Evolutionary conservation across 176 grass and related monocot species (phyloP).

Genomic region (Zizania latifolia): DNA sequence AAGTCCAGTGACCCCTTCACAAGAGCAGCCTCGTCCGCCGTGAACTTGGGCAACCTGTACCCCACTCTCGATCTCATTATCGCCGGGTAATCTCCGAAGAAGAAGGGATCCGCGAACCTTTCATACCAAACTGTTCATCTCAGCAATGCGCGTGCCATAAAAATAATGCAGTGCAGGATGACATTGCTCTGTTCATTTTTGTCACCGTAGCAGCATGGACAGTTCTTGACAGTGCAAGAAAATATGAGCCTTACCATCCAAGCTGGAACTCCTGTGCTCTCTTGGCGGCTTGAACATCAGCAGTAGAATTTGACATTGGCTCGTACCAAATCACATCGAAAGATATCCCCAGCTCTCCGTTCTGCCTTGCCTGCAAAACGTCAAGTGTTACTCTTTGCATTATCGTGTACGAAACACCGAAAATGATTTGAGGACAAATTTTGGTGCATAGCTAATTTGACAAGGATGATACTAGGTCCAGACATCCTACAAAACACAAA

Average conservation of each 20-base stretch:
- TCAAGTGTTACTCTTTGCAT: not conserved
- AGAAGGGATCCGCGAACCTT: slow-evolving; percentile 81
- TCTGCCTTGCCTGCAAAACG: slow-evolving; percentile 43
- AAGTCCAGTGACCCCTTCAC: slow-evolving; percentile 70
- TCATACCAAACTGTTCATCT: not conserved
- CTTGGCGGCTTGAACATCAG: slow-evolving; percentile 51
- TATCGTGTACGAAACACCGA: not conserved
- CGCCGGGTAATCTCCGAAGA: slow-evolving; percentile 61
- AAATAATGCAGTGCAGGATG: not conserved
- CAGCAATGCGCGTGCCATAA: not conserved
- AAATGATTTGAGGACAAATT: not conserved
- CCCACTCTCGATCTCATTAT: slow-evolving; percentile 59
- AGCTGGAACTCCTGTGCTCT: slow-evolving; percentile 81
- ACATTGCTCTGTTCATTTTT: not conserved
- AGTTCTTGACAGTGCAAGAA: not conserved
- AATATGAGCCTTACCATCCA: slow-evolving; percentile 47
- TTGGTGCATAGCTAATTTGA: not conserved
- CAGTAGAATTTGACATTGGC: slow-evolving; percentile 38
- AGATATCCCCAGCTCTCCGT: slow-evolving; percentile 50
- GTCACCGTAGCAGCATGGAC: not conserved
- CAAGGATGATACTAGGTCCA: too few relatives aligned
- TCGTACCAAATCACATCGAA: slow-evolving; percentile 77
- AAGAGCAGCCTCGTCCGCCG: slow-evolving; percentile 36
- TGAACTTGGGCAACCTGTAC: slow-evolving; percentile 50
- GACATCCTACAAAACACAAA: too few relatives aligned